Base-by-base conservation (phyloP, 1,284 basidiomycete species). In the Pyrrhoderma noxium region DNA sequence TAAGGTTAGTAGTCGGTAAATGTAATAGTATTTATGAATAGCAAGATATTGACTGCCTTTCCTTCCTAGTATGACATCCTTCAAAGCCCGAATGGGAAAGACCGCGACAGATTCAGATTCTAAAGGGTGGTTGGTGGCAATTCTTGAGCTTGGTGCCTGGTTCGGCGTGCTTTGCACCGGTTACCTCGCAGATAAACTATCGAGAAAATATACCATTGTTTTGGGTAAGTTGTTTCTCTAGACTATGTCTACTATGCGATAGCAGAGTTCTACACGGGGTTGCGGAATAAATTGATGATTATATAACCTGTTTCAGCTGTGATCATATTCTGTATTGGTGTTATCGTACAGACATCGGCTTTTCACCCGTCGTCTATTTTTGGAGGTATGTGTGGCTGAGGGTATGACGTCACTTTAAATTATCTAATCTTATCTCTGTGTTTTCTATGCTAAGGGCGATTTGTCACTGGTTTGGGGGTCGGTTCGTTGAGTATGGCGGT, bases 401-500 rank as follows among this genome's bases (percentile, higher is more conserved):
- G 4, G 5, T 18, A 23, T 25, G 43, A 31, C 21, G 23, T 25
- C 23, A 25, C 11, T 19, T 27, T 22, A 45, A 5, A 31, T 21
- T 45, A n/a, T 40, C 38, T 40, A 40, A 40, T 35, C 47, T 35
- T 16, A 22, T 18, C 18, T 11, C 16, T 34, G n/a, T n/a, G n/a
- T n/a, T n/a, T n/a, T n/a, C n/a, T 37, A 37, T 45, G 7, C 27
- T 19, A 51, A 78, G 79, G 85, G 50, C 77, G 86, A 31, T 87
- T 87, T 58, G 66, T 89, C 46, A 86, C 85, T 48, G 86, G 86
- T 74, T 64, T 87, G 43, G 85, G 85, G 53, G 80, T 89, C 39
- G 86, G 86, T 45, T 82, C 84, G 2, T 69, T 88, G 38, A 84
- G 80, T 60, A 85, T 86, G 79, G 74, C 74, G 23, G 82, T 89